Percentiles rank a stretch among this genome's conserved stretches.
Evolutionary conservation across 192 early-diverging fungal genomes (phyloP).

Genomic region (Coemansia sp.): DNA sequence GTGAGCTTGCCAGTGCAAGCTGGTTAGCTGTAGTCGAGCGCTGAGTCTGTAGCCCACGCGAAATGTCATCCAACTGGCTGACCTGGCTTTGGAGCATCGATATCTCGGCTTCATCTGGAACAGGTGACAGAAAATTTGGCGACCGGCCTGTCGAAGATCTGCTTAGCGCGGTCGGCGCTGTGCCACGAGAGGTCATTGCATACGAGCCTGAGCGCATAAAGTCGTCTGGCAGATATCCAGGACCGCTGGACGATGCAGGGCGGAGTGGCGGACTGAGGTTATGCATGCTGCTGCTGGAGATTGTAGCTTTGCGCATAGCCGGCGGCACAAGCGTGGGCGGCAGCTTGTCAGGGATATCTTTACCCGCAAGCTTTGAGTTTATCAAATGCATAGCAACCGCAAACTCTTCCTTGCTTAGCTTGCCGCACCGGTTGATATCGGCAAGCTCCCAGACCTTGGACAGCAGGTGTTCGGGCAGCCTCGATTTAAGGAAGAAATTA

Average conservation of each 20-base stretch:
- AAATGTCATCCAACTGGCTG: constrained; percentile 43
- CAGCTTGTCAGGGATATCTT: constrained; percentile 54
- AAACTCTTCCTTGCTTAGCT: constrained; percentile 71
- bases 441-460: constrained; percentile 84
- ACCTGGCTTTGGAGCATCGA: constrained; percentile 38
- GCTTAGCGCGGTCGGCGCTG: constrained; percentile 20
- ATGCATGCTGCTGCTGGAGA: constrained; percentile 38
- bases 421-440: constrained; percentile 63
- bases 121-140: constrained; percentile 27
- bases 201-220: constrained; percentile 43
- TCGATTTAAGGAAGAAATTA: constrained; percentile 79
- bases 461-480: constrained; percentile 64
- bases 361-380: constrained; percentile 59
- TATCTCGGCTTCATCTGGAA: constrained; percentile 29
- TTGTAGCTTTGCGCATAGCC: constrained; percentile 40
- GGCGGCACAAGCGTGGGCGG: constrained; percentile 53
- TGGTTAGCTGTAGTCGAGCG: constrained; percentile 30
- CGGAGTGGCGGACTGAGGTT: constrained; percentile 36
- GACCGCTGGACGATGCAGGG: constrained; percentile 25
- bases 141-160: constrained; percentile 30
- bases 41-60: constrained; percentile 48
- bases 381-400: constrained; percentile 82
- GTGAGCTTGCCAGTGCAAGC: constrained; percentile 32
- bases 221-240: constrained; percentile 19
- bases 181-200: constrained; percentile 16